These are phyloP conservation scores for Lichtheimia corymbifera DNA, from an alignment of 371 early-diverging fungal genomes.

Conservation along the genomic window DNA sequence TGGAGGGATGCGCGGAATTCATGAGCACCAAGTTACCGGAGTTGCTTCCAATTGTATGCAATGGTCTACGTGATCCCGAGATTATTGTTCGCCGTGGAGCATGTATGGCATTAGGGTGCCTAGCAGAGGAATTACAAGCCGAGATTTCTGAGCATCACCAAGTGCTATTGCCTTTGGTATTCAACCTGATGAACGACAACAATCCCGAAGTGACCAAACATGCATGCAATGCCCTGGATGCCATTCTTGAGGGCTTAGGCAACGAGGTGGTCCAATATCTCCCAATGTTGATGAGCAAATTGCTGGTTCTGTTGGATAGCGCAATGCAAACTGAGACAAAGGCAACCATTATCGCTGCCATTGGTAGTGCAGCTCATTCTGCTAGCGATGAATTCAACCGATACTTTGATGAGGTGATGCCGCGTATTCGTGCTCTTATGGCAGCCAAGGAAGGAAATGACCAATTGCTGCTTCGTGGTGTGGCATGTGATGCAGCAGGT, in stretches of 20 bases:
- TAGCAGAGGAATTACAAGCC: constrained; percentile 80
- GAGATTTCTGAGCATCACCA: constrained; percentile 82
- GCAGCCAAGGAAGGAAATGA: constrained; percentile 60
- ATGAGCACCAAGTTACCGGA: constrained; percentile 76
- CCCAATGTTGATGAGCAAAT: constrained; percentile 78
- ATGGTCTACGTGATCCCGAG: constrained; percentile 81
- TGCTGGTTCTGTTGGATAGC: constrained; percentile 69
- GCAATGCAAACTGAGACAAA: constrained; percentile 63
- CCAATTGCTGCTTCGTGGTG: constrained; percentile 80
- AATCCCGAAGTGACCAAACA: constrained; percentile 73
- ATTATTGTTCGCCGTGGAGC: constrained; percentile 81
- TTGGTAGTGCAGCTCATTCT: constrained; percentile 89
- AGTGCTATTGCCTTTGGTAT: constrained; percentile 78
- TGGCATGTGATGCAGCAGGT: constrained; percentile 85
- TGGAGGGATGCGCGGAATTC: constrained; percentile 87
- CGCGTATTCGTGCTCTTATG: constrained; percentile 75
- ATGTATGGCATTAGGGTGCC: constrained; percentile 83
- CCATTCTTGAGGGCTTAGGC: constrained; percentile 82
- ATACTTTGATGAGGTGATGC: constrained; percentile 77
- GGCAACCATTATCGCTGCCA: constrained; percentile 77
- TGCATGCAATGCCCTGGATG: constrained; percentile 85
- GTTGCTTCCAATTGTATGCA: constrained; percentile 70
- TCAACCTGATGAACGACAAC: constrained; percentile 77
- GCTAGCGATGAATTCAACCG: constrained; percentile 75
- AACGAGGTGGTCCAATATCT: constrained; percentile 80